Conservation (phyloP, 2,329 filamentous ascomycete species). For the Neocatenulostroma microsporum region DNA sequence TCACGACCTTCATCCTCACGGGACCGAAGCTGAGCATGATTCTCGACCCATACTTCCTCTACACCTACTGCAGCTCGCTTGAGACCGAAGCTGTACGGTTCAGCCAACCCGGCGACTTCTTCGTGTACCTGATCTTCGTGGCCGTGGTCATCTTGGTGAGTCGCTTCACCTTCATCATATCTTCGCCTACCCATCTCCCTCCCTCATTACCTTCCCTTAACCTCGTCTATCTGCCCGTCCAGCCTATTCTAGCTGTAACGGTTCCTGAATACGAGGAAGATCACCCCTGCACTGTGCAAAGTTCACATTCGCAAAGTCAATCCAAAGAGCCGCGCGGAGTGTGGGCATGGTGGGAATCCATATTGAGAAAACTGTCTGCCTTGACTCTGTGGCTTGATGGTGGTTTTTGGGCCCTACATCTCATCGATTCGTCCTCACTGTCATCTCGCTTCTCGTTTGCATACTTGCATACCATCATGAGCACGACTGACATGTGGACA, state of each 20-base stretch:
- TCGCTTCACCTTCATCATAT: slow-evolving; percentile 26
- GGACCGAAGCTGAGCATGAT: slow-evolving; percentile 51
- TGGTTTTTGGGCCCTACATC: slow-evolving; percentile 62
- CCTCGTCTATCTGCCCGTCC: slow-evolving; percentile 55
- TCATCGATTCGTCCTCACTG: slow-evolving; percentile 7
- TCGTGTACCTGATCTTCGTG: slow-evolving; percentile 73
- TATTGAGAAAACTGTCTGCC: slow-evolving; percentile 48
- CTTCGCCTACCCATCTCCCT: slow-evolving; percentile 11
- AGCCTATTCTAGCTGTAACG: slow-evolving; percentile 44
- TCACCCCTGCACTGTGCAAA: slow-evolving; percentile 43
- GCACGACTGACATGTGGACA: slow-evolving; percentile 22
- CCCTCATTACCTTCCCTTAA: slow-evolving; percentile 27
- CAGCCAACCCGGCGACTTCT: slow-evolving; percentile 64
- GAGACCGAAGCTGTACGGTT: slow-evolving; percentile 68
- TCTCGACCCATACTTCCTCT: slow-evolving; percentile 71
- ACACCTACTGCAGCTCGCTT: slow-evolving; percentile 65
- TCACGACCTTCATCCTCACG: slow-evolving; percentile 53
- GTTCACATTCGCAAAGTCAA: slow-evolving; percentile 45
- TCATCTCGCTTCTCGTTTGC: slow-evolving; percentile 2
- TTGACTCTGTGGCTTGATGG: slow-evolving; percentile 45
- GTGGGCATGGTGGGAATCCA: slow-evolving; percentile 46
- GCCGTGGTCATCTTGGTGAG: slow-evolving; percentile 70
- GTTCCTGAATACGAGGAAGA: slow-evolving; percentile 50
- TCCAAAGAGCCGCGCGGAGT: slow-evolving; percentile 36
- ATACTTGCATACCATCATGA: slow-evolving; percentile 4